Evolutionary conservation across 306 rosid species (phyloP).

Genomic region (Castanea mollissima): DNA sequence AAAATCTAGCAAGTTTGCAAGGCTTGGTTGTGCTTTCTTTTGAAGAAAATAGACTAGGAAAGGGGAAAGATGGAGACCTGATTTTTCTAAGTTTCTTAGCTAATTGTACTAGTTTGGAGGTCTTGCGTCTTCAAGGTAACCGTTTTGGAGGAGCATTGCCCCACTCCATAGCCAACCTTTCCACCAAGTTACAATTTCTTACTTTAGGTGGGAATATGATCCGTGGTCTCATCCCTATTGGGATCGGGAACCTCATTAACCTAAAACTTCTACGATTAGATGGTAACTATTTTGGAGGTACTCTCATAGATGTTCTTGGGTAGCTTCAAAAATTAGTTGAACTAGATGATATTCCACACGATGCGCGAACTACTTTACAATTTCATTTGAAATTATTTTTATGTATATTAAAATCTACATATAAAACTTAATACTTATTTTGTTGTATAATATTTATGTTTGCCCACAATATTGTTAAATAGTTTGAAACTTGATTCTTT

Average conservation of each 20-base stretch:
- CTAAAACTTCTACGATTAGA: constrained; percentile 13
- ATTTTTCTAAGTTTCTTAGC: constrained; percentile 27
- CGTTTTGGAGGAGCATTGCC: constrained; percentile 37
- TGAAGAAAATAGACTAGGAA: constrained; percentile 30
- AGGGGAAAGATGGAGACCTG: constrained; percentile 22
- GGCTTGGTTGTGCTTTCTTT: constrained; percentile 28
- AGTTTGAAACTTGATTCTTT: no score
- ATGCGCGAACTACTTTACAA: no score
- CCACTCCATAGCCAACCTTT: constrained; percentile 26
- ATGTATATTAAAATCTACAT: no score
- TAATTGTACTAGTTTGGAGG: constrained; percentile 29
- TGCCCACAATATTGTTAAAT: no score
- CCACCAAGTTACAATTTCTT: constrained; percentile 17
- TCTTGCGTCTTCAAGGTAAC: constrained; percentile 16
- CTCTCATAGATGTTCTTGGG: constrained; percentile 29
- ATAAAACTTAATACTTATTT: no score
- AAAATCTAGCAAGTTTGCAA: constrained; percentile 33
- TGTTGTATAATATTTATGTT: no score
- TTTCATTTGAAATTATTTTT: no score
- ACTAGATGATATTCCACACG: no score
- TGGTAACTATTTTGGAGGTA: constrained; percentile 25
- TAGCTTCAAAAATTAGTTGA: constrained; percentile 20
- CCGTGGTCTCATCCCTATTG: constrained; percentile 32
- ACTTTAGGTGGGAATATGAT: constrained; percentile 7
- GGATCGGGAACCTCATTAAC: constrained; percentile 32